Conservation (phyloP, 345 rosid species). For the Excoecaria cochinchinensis region DNA sequence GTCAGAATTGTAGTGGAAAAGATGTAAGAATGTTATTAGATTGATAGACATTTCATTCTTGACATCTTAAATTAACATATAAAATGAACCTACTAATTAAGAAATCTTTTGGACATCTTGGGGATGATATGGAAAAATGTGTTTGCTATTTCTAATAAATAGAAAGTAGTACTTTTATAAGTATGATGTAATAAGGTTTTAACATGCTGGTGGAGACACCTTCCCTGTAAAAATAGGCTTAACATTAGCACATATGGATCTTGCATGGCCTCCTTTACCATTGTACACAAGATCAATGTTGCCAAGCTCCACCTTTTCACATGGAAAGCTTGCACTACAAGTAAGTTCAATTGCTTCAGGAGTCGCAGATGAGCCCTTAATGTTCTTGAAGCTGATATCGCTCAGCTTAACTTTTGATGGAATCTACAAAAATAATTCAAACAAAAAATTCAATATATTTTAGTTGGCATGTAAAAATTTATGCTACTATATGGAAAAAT, state of each 20-base stretch:
- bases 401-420: constrained; percentile 1
- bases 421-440: neutral
- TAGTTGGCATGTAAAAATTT: neutral
- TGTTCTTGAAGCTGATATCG: neutral
- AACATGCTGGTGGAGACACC: neutral
- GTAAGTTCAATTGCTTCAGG: neutral
- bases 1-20: too few species aligned
- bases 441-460: neutral
- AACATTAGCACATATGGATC: neutral
- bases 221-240: neutral
- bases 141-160: too few species aligned
- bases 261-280: neutral
- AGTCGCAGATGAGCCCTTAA: neutral
- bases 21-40: too few species aligned
- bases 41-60: too few species aligned
- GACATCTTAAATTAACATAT: too few species aligned
- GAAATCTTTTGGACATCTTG: too few species aligned
- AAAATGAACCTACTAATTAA: too few species aligned
- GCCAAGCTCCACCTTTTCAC: neutral
- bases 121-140: too few species aligned
- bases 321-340: neutral
- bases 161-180: too few species aligned
- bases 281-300: neutral
- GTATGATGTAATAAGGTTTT: neutral
- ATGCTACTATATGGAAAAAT: too few species aligned